Base-by-base conservation (phyloP, 495 filamentous ascomycete species). In the Extremus antarcticus region DNA sequence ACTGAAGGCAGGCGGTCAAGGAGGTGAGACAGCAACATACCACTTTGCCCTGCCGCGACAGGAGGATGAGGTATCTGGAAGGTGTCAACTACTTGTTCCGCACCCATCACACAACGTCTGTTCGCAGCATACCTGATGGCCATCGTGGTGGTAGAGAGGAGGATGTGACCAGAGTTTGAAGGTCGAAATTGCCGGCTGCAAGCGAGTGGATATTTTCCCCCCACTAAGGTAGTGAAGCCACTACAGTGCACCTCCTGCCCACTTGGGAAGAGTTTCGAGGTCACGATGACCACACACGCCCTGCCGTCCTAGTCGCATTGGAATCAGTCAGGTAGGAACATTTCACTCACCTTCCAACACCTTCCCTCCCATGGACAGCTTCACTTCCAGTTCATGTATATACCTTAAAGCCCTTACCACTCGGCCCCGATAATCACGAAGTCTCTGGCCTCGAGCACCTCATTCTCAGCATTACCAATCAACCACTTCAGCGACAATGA, bases 41-140 rank as follows among this genome's bases (percentile, higher is more conserved):
- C 74, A 99, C 92, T 87, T 99, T 99, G 69, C 92, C 92, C 76
- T 97, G 94, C 62, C 92, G 81, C 55, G 91, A 96, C 55, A 97
- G 85, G 59, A 97, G 82, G 71, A 99, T 99, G 56, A 99, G 72
- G 68, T 97, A 99, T 74, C 92, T 98, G 64, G 55, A 13, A 13
- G 4, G 29, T 35, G 29, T 35, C 29, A 35, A 35, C 29, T 35
- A 4, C 29, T 35, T 35, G 29, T 35, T n/a, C 29, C 29, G 29
- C 29, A 7, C 29, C 4, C 13, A 35, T 35, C 7, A 35, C 29
- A 35, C 29, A 7, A 7, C 29, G 4, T 35, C 29, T 7, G 29
- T 4, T 4, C 7, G 29, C 13, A 13, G 32, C 17, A 46, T 22
- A 51, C 48, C 48, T 51, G 48, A 51, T 51, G 29, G 48, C 48